These are phyloP conservation scores for Podospora fimiseda DNA, from an alignment of 495 filamentous ascomycete species.

Conservation along the genomic window DNA sequence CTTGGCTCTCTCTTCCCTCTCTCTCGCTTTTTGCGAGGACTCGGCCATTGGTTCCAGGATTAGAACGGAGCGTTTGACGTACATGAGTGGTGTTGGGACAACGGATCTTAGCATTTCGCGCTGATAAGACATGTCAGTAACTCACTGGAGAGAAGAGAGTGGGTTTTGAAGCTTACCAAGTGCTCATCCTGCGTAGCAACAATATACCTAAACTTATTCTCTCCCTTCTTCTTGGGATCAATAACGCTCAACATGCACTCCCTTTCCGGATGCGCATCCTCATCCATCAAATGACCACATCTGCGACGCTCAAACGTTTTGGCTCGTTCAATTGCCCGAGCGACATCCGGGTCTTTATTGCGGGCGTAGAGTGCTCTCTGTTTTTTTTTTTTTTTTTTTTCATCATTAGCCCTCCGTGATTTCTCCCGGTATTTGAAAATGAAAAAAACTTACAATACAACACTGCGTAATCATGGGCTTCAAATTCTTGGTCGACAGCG, in stretches of 20 bases:
- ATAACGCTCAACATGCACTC: conserved; percentile 77
- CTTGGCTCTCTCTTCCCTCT: conserved; percentile 66
- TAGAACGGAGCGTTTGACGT: conserved; percentile 82
- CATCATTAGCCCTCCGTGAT: too few relatives aligned
- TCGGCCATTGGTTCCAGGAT: conserved; percentile 74
- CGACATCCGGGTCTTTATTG: conserved; percentile 47
- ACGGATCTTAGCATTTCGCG: conserved; percentile 26
- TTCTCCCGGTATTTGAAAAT: conserved; percentile 10
- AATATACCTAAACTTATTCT: conserved; percentile 88
- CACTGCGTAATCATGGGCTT: conserved; percentile 64
- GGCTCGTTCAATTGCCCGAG: conserved; percentile 57
- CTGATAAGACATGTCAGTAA: conserved; percentile 11
- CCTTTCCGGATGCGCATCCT: conserved; percentile 64
- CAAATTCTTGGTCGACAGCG: conserved; percentile 60
- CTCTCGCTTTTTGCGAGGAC: conserved; percentile 53
- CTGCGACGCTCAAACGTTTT: conserved; percentile 76
- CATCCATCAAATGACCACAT: conserved; percentile 81
- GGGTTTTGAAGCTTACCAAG: conserved; percentile 17
- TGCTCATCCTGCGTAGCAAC: conserved; percentile 65
- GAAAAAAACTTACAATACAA: conserved; percentile 26
- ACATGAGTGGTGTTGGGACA: conserved; percentile 50
- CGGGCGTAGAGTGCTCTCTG: conserved; percentile 60
- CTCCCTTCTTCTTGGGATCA: conserved; percentile 59
- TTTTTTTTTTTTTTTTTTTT: conserved; percentile 45
- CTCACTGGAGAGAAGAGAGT: background rate